A percentile compares a stretch with the other conserved stretches of the same genome.
Evolutionary conservation across 2,329 filamentous ascomycete species (phyloP).

Genomic region (Sporothrix sp.): DNA sequence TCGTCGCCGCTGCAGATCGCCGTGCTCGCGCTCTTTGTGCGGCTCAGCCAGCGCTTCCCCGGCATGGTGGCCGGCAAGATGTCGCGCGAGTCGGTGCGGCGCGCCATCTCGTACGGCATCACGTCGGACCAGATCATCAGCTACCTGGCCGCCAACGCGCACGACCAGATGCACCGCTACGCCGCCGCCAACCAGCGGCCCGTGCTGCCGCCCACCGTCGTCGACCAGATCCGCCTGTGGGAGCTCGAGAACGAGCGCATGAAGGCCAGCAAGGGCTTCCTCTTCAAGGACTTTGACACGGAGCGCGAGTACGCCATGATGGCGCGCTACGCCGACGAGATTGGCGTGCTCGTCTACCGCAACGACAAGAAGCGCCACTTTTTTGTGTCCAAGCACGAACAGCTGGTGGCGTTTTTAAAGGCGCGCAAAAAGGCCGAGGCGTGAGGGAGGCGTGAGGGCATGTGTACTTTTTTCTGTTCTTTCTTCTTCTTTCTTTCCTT

Average conservation of each 20-base stretch:
- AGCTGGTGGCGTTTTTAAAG: slow-evolving; percentile 72
- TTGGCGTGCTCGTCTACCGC: slow-evolving; percentile 83
- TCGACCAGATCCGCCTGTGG: slow-evolving; percentile 96
- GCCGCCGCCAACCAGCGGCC: slow-evolving; percentile 50
- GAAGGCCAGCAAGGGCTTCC: slow-evolving; percentile 69
- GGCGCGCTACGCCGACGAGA: slow-evolving; percentile 72
- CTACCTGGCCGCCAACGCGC: slow-evolving; percentile 84
- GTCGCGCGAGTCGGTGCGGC: slow-evolving; percentile 77
- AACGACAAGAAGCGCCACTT: slow-evolving; percentile 73
- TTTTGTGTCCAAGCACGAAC: slow-evolving; percentile 85
- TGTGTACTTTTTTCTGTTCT: background rate
- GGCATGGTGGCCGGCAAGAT: slow-evolving; percentile 91
- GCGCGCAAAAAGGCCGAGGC: slow-evolving; percentile 45
- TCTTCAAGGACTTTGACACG: slow-evolving; percentile 81
- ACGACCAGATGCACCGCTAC: slow-evolving; percentile 79
- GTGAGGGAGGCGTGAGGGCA: background rate
- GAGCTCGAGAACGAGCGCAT: slow-evolving; percentile 95
- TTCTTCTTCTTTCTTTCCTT: background rate
- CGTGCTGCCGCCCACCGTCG: slow-evolving; percentile 84
- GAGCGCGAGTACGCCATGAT: slow-evolving; percentile 61
- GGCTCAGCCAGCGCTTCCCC: slow-evolving; percentile 80
- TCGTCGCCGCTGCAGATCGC: slow-evolving; percentile 89
- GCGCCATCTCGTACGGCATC: slow-evolving; percentile 82
- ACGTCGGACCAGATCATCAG: slow-evolving; percentile 91
- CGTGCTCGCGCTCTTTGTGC: slow-evolving; percentile 81